Evolutionary conservation across 495 filamentous ascomycete species (phyloP).

Genomic region (Penicillium mononematosum): DNA sequence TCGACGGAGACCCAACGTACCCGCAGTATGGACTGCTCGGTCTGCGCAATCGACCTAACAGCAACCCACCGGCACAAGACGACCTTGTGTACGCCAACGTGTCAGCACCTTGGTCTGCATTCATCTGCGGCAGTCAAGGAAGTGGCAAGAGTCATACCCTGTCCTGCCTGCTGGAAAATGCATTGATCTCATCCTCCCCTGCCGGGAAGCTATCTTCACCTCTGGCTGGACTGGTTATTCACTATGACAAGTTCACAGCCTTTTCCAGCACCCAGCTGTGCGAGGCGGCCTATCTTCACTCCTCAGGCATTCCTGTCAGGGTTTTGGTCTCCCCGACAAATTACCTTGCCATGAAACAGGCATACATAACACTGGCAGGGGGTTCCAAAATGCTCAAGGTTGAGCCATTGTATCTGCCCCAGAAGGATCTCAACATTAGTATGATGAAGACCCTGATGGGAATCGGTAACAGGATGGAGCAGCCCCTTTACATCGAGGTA

Average conservation of each 20-base stretch:
- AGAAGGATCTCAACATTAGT: slow-evolving; percentile 58
- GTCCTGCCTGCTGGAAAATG: slow-evolving; percentile 62
- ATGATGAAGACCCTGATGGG: slow-evolving; percentile 72
- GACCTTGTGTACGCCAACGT: slow-evolving; percentile 9
- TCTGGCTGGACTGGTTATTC: slow-evolving; percentile 63
- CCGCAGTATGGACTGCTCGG: slow-evolving; percentile 6
- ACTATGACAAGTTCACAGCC: slow-evolving; percentile 61
- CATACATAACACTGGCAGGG: slow-evolving; percentile 23
- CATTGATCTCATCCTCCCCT: slow-evolving; percentile 38
- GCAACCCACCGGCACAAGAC: background rate
- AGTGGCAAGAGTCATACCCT: slow-evolving; percentile 72
- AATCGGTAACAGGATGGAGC: slow-evolving; percentile 39
- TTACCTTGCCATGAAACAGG: slow-evolving; percentile 42
- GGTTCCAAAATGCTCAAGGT: slow-evolving; percentile 20
- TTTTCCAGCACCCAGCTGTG: slow-evolving; percentile 52
- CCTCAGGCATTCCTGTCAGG: slow-evolving; percentile 51
- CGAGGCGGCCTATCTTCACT: slow-evolving; percentile 66
- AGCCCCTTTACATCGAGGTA: slow-evolving; percentile 59
- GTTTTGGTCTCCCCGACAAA: slow-evolving; percentile 66
- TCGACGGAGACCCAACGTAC: background rate
- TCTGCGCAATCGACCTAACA: background rate
- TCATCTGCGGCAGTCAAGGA: slow-evolving; percentile 75
- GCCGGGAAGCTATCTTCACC: slow-evolving; percentile 45
- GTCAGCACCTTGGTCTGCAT: slow-evolving; percentile 47
- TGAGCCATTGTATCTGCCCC: slow-evolving; percentile 54